Evolutionary conservation across 2,329 filamentous ascomycete species (phyloP).

Genomic region (Basipetospora chlamydospora): DNA sequence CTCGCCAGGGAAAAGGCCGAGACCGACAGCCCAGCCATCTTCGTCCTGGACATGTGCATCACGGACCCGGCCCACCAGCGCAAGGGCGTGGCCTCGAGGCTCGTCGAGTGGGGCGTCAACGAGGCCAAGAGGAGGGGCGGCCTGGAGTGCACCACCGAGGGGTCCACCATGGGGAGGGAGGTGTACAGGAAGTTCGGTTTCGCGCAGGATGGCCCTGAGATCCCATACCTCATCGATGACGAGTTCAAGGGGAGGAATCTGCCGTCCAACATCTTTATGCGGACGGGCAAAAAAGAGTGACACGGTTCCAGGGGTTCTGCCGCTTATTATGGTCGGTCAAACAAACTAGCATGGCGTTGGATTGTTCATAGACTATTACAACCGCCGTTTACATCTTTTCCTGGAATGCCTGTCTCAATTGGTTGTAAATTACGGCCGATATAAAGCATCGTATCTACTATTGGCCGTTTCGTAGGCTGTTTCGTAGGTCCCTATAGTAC

Average conservation of each 20-base stretch:
- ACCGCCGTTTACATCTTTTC: too few species aligned
- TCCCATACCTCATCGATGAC: slow-evolving; percentile 27
- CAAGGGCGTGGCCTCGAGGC: slow-evolving; percentile 25
- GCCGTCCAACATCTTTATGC: slow-evolving; percentile 6
- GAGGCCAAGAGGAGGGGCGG: slow-evolving; percentile 24
- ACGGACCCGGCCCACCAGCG: slow-evolving; percentile 40
- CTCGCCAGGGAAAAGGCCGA: slow-evolving; percentile 24
- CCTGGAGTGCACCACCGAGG: slow-evolving; percentile 29
- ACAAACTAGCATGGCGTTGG: too few species aligned
- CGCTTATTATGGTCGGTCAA: too few species aligned
- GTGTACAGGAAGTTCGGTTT: slow-evolving; percentile 33
- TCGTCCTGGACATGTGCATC: slow-evolving; percentile 34
- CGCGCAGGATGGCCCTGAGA: slow-evolving; percentile 22
- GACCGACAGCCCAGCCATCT: slow-evolving; percentile 25
- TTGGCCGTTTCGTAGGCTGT: too few species aligned
- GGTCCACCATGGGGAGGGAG: slow-evolving; percentile 30
- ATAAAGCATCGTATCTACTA: too few species aligned
- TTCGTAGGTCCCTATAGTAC: too few species aligned
- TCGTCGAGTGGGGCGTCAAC: slow-evolving; percentile 33
- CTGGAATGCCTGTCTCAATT: too few species aligned
- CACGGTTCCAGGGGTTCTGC: too few species aligned
- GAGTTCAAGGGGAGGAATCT: slow-evolving; percentile 18
- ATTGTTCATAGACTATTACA: too few species aligned
- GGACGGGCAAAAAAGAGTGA: neutral
- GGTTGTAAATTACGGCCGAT: too few species aligned